Evolutionary conservation across 495 filamentous ascomycete species (phyloP), one percentile per base, ranked within the genome.

Genomic region (Aspergillus wentii): DNA sequence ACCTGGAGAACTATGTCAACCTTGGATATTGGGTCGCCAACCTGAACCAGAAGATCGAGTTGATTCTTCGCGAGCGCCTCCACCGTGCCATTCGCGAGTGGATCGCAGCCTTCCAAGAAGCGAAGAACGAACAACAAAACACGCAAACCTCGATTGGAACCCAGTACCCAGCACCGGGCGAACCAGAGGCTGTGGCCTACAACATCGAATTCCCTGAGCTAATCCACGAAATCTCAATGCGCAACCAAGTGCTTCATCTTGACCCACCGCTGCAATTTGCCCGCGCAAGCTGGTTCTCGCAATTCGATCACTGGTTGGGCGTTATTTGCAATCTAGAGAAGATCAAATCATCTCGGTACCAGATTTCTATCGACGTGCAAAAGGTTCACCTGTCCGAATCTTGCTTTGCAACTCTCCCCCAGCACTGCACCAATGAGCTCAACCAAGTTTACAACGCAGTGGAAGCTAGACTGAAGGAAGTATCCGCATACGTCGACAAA

Each of bases 1-100:
- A 95, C 42, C 68, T 97, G 14, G 90, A 97, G 56, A 88, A 88
- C 51, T 99, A 94, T 49, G 80, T 88, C 37, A 99, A 99, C 44
- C 75, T 99, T 19, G 71, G 76, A 5, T 80, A 76, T 50, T 97
- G 92, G 91, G 92, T 97, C 18, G 70, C 80, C 13, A 73, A 84
- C 36, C 77, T 94, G 65, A 97, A 99, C 57, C 66, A 72, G 31
- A 80, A 82, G 32, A 89, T 99, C 33, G 86, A 92, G 56, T 56
- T 64, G 11, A 83, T 85, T 35, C 68, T 99, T 20, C 77, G 85
- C 11, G 68, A 75, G 19, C 80, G 92, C 18, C 75, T 99, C 22
- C 78, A 82, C 41, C 80, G 81, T 35, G 89, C 94, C 0, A 80
- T 95, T 33, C 70, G 77, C 20, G 71, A 80, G 15, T 99, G 92